Base-by-base conservation (phyloP, 176 grass and related monocot species). In the Aegilops sharonensis region DNA sequence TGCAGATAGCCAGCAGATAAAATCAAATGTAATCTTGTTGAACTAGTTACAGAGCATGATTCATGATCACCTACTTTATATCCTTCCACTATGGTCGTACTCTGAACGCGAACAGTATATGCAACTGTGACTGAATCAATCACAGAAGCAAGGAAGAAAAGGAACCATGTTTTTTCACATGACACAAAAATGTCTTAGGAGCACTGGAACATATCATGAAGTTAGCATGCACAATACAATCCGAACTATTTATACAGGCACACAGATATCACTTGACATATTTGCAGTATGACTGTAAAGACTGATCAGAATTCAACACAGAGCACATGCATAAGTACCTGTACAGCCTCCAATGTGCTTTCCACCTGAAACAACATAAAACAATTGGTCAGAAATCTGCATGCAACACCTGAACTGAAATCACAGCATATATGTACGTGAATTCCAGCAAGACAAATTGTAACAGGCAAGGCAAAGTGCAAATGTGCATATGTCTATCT, bases 271-370 rank as follows among this genome's bases (percentile, higher is more conserved):
- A 79, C 23, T 67, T 24, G 73, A 34, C 17, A 83, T 84, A 64
- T 65, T 82, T 60, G 24, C 17, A 18, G 60, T 61, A 34, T 57
- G 32, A 79, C 23, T 52, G 57, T 67, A 72, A 80, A 64, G 15
- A 70, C 14, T 70, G 75, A 64, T 84, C 2, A 42, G 64, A 9
- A 81, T 64, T 78, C 56, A 85, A 81, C 40, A 85, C 59, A 64
- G 3, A 72, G 18, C 68, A 35, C 42, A 64, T 37, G 48, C 18
- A 71, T 54, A 72, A 50, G 64, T 92, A 98, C 91, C 96, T 95
- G 96, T 90, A 86, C 96, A 98, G 7, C 93, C 96, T 64, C 93
- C 90, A 75, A 98, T 92, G 84, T 98, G 96, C 81, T 91, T 98
- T 78, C 90, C 91, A 78, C 96, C 95, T 94, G 87, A 77, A 87